Percentiles rank a stretch among this genome's conserved stretches.
Evolutionary conservation across 2,329 filamentous ascomycete genomes (phyloP).

Genomic region (Cadophora gregata): DNA sequence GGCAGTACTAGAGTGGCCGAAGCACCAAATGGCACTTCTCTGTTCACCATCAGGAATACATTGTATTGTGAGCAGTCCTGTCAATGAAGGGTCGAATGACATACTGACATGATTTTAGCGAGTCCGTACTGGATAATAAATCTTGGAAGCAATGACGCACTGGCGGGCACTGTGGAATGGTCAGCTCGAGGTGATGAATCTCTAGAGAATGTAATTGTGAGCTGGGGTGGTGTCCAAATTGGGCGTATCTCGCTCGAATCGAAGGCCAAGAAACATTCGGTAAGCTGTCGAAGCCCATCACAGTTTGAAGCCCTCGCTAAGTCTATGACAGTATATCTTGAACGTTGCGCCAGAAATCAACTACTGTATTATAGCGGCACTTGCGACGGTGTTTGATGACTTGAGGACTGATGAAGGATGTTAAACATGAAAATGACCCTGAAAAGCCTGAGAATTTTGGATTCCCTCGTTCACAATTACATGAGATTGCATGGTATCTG

Average conservation of each 20-base stretch:
- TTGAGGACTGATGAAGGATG: conserved; percentile 32
- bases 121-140: conserved; percentile 28
- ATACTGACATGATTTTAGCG: not conserved
- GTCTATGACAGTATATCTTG: conserved; percentile 25
- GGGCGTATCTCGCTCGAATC: conserved; percentile 26
- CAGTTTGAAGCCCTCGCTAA: conserved; percentile 11
- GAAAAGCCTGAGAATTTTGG: not conserved
- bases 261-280: conserved; percentile 26
- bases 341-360: conserved; percentile 26
- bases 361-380: conserved; percentile 29
- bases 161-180: conserved; percentile 17
- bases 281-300: conserved; percentile 8
- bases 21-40: conserved; percentile 13
- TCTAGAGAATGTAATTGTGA: conserved; percentile 24
- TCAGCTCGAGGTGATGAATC: conserved; percentile 25
- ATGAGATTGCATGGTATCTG: not conserved
- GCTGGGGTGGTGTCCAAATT: conserved; percentile 28
- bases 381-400: conserved; percentile 33
- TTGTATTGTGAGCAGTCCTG: conserved; percentile 18
- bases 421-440: not conserved
- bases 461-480: not conserved
- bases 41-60: conserved; percentile 27
- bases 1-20: conserved; percentile 29
- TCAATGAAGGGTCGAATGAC: not conserved
- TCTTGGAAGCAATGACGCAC: conserved; percentile 5